Conservation (phyloP, 2,329 filamentous ascomycete species). For the Trichoderma sp. region DNA sequence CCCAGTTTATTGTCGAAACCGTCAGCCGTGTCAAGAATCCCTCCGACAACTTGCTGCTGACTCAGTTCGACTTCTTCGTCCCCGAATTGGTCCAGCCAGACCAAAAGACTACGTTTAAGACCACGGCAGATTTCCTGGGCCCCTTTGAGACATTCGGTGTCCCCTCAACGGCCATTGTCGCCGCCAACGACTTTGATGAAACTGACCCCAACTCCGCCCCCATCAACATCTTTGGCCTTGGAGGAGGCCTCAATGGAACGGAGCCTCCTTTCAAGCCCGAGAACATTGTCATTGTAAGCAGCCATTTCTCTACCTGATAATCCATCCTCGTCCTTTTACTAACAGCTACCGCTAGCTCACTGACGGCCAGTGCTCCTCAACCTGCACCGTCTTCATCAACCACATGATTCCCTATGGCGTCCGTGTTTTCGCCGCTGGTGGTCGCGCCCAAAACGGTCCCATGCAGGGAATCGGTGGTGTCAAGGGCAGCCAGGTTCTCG, state of each 20-base stretch:
- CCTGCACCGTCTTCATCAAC: constrained; percentile 58
- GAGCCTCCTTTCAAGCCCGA: constrained; percentile 35
- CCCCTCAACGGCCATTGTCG: background rate
- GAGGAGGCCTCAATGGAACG: constrained; percentile 12
- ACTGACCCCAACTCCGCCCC: constrained; percentile 20
- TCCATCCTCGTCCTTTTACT: background rate
- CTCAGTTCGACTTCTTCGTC: background rate
- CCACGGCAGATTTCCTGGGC: background rate
- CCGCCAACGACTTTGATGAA: background rate
- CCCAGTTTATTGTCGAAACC: background rate
- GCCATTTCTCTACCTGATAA: background rate
- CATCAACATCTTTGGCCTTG: constrained; percentile 7
- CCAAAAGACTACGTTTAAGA: background rate
- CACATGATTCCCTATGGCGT: constrained; percentile 52
- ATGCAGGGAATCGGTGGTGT: constrained; percentile 61
- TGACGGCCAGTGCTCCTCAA: constrained; percentile 60
- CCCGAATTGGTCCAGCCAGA: background rate
- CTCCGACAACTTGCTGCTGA: background rate
- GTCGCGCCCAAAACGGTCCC: constrained; percentile 47
- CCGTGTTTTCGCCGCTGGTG: constrained; percentile 57
- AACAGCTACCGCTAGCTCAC: background rate
- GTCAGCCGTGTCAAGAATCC: background rate
- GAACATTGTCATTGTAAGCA: constrained; percentile 43
- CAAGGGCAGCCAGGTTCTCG: constrained; percentile 48
- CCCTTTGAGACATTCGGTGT: background rate